These are phyloP conservation scores for Epichloe hybrida DNA, from an alignment of 2,329 filamentous ascomycete species.

Conservation along the genomic window DNA sequence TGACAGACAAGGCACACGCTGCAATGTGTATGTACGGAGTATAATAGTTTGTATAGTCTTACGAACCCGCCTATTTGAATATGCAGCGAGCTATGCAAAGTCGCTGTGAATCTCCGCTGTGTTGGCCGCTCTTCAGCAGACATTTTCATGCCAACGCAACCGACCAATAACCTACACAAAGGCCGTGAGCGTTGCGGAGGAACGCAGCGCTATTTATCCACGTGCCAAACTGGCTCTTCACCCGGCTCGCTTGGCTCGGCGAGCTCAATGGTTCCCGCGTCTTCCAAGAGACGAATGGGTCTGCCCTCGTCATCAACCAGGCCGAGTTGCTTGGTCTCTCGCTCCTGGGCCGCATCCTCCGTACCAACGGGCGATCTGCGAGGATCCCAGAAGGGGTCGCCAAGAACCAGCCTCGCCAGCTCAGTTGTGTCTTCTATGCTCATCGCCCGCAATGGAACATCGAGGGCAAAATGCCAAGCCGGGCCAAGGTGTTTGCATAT, in stretches of 20 bases:
- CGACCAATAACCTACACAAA: too few relatives aligned
- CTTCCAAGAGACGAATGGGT: background rate
- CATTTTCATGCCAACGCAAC: too few relatives aligned
- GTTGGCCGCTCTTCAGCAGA: too few relatives aligned
- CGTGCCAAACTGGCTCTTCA: constrained; percentile 3
- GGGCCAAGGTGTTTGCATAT: constrained; percentile 26
- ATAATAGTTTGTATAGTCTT: background rate
- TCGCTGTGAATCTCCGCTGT: background rate
- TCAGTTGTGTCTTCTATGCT: constrained; percentile 18
- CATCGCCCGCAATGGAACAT: constrained; percentile 23
- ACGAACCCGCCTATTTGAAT: too few relatives aligned
- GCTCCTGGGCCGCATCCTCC: background rate
- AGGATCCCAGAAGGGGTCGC: constrained; percentile 29
- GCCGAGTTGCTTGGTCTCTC: constrained; percentile 1
- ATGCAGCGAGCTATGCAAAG: background rate
- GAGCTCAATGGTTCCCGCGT: background rate
- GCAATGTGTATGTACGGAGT: too few relatives aligned
- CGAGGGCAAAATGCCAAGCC: constrained; percentile 19
- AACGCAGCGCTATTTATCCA: background rate
- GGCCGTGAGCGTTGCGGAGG: too few relatives aligned
- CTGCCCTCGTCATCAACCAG: constrained; percentile 6
- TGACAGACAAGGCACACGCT: too few relatives aligned
- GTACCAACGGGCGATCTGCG: background rate
- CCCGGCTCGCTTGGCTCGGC: constrained; percentile 1
- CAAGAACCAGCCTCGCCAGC: constrained; percentile 28